Conservation (phyloP, 139 green algal genomes). For the Coelastrella sp. region DNA sequence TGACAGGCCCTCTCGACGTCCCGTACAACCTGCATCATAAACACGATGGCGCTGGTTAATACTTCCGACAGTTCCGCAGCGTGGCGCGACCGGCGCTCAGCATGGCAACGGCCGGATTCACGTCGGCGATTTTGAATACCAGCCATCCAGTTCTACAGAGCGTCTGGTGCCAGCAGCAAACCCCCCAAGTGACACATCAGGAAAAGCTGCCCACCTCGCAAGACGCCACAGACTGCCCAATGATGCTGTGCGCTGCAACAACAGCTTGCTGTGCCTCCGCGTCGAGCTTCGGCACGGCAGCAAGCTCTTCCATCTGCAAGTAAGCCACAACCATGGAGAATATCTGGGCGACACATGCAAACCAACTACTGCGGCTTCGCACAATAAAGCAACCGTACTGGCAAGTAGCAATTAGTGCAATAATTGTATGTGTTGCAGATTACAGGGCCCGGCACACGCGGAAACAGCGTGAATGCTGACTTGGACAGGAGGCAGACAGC, state of each 20-base stretch:
- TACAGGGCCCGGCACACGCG: neutral
- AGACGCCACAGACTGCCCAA: neutral
- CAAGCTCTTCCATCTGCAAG: constrained; percentile 21
- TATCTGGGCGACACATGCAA: neutral
- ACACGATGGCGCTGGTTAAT: neutral
- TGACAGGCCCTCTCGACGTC: constrained; percentile 28
- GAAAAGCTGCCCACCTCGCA: neutral
- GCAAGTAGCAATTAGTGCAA: neutral
- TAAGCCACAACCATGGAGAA: neutral
- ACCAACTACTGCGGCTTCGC: neutral
- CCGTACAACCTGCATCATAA: neutral
- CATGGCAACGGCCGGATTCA: neutral
- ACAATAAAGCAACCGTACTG: neutral
- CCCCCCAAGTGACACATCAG: no score
- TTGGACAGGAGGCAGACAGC: neutral
- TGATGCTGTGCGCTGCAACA: neutral
- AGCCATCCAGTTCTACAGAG: no score
- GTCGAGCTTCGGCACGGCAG: neutral
- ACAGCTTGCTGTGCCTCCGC: constrained; percentile 17
- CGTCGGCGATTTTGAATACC: neutral
- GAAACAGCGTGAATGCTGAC: neutral
- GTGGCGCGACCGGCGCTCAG: neutral
- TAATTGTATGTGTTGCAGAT: neutral
- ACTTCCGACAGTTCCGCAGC: neutral
- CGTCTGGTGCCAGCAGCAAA: neutral